These are phyloP conservation scores for Solidago caesia DNA, from an alignment of 129 eudicot species.

Conservation along the genomic window DNA sequence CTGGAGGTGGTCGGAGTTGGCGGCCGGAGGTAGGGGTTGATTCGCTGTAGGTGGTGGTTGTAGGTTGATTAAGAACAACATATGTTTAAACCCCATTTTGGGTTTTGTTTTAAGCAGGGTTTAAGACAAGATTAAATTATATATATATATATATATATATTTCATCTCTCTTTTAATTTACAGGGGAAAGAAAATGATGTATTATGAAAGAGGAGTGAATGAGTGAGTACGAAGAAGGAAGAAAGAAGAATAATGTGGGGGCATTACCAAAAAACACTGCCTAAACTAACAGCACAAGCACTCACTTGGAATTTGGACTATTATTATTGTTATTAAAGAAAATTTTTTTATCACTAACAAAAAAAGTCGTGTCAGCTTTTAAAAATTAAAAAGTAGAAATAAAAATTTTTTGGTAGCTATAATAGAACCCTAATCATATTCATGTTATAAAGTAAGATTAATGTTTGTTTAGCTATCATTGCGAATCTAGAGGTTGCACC, in stretches of 20 bases:
- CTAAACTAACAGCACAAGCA: neutral
- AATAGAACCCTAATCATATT: no score
- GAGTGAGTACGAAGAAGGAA: neutral
- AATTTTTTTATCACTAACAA: no score
- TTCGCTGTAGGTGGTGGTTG: no score
- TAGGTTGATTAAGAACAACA: neutral
- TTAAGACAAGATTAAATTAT: constrained; percentile 10
- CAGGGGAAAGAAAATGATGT: neutral
- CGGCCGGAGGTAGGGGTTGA: no score
- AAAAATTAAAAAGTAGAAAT: no score
- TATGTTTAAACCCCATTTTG: constrained; percentile 39
- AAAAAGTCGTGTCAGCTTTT: no score
- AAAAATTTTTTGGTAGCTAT: no score
- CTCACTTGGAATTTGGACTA: constrained; percentile 9
- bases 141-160: no score
- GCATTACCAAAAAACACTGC: constrained; percentile 2
- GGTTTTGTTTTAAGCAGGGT: constrained; percentile 17
- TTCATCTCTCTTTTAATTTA: neutral
- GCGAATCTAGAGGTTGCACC: no score
- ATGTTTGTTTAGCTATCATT: no score
- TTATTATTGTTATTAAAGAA: neutral
- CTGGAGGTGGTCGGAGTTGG: no score
- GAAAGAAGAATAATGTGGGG: neutral
- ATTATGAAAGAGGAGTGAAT: neutral
- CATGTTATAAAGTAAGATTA: no score